Evolutionary conservation across 164 flowering plant genomes (phyloP), one percentile per base, ranked within the genome.

Genomic region (Berberis thunbergii): DNA sequence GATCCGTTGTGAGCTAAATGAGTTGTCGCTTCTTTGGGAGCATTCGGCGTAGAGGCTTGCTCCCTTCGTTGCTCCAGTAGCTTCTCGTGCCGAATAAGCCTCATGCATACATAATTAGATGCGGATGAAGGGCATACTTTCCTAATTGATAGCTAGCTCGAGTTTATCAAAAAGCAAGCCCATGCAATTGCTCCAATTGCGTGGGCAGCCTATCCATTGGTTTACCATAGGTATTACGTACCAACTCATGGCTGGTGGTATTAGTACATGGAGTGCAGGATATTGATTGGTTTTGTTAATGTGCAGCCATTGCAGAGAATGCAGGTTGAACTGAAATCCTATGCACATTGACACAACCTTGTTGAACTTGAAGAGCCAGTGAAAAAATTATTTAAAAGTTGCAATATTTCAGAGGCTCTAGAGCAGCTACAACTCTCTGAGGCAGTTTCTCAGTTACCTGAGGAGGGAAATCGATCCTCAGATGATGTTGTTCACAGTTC

Each of bases 261-360:
- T 26, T 26, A 26, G 26, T 26, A 26, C 26, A n/a, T 45, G 49
- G 8, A 26, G 5, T 56, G 3, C 38, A 39, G 9, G 54, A 50
- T 48, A 11, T 12, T 48, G 8, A 2, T 7, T 46, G 61, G 13
- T 12, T 65, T 60, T 55, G n/a, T 46, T 26, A 41, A 45, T 38
- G 59, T 39, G 49, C 79, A 91, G 96, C 89, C 90, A 46, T 69
- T 81, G 70, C 94, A 88, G 67, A 64, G 67, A 48, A 54, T 93
- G 86, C 72, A 83, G 10, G 90, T 87, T 58, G 96, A 93, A 69
- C 82, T 93, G 43, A 87, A 77, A 72, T 62, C 81, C 4, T 93
- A 93, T 77, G 83, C 64, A 0, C 77, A 72, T 2, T 80, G 82
- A 6, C 75, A 90, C 69, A 75, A 81, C 49, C 84, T 90, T 11